These are phyloP conservation scores for Kodamaea ohmeri DNA, from an alignment of 1,139 yeast genomes.

Conservation along the genomic window DNA sequence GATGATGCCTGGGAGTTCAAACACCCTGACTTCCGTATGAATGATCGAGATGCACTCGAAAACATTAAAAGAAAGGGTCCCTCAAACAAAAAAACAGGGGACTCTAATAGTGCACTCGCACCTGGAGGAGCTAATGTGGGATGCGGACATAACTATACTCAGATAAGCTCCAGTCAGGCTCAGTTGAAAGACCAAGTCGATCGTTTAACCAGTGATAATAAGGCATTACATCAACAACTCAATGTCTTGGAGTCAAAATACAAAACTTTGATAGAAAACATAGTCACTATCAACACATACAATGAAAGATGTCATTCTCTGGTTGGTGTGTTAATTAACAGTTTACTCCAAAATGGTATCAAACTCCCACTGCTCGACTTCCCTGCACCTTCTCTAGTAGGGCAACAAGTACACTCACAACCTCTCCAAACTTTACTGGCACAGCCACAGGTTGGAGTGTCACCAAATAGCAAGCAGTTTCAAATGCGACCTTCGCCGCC, in stretches of 20 bases:
- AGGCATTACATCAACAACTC: slow-evolving; percentile 41
- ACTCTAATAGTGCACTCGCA: neutral
- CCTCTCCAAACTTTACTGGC: slow-evolving; percentile 16
- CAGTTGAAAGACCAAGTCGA: slow-evolving; percentile 45
- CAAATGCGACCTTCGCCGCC: slow-evolving; percentile 8
- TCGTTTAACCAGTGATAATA: slow-evolving; percentile 41
- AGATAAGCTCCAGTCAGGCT: slow-evolving; percentile 12
- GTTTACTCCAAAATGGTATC: slow-evolving; percentile 57
- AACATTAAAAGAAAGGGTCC: slow-evolving; percentile 83
- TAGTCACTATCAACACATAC: slow-evolving; percentile 52
- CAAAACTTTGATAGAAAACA: slow-evolving; percentile 60
- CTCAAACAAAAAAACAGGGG: slow-evolving; percentile 37
- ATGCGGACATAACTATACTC: slow-evolving; percentile 12
- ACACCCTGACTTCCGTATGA: slow-evolving; percentile 80
- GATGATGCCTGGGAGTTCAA: slow-evolving; percentile 93
- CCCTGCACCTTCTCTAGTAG: slow-evolving; percentile 39
- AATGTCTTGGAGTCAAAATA: slow-evolving; percentile 53
- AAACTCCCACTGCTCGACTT: slow-evolving; percentile 63
- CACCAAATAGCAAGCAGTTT: slow-evolving; percentile 5
- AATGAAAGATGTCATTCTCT: slow-evolving; percentile 58
- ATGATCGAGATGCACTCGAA: slow-evolving; percentile 69
- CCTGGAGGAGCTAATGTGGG: slow-evolving; percentile 8
- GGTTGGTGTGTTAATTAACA: slow-evolving; percentile 46
- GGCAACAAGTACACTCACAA: slow-evolving; percentile 20
- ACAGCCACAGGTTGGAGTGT: slow-evolving; percentile 3